These are phyloP conservation scores for Fusarium kyushuense DNA, from an alignment of 2,329 filamentous ascomycete species.

Conservation along the genomic window DNA sequence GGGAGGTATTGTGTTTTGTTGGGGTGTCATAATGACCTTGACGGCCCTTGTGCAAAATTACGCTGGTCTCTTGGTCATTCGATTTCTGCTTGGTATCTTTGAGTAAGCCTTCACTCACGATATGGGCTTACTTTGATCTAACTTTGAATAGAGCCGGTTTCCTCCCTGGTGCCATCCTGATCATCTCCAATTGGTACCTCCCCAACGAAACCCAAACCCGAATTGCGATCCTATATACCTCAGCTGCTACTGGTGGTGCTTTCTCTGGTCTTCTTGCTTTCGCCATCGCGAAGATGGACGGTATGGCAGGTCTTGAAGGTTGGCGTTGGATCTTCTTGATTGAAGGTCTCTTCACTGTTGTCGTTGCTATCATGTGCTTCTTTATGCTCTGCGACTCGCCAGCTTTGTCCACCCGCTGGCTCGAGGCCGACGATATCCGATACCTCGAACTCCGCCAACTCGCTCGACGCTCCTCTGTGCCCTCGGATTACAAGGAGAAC, in stretches of 20 bases:
- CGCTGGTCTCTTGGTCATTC: constrained; percentile 14
- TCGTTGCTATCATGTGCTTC: constrained; percentile 20
- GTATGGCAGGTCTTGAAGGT: constrained; percentile 20
- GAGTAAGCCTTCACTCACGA: neutral
- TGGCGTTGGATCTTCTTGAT: constrained; percentile 35
- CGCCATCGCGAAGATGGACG: constrained; percentile 32
- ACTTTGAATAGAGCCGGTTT: constrained; percentile 1
- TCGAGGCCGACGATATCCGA: constrained; percentile 17
- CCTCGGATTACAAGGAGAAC: constrained; percentile 19
- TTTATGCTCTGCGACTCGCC: constrained; percentile 19
- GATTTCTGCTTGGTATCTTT: constrained; percentile 18
- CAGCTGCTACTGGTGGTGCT: constrained; percentile 28
- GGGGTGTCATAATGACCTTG: constrained; percentile 21
- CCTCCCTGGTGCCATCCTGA: constrained; percentile 19
- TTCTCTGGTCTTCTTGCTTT: constrained; percentile 50
- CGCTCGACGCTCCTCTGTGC: neutral
- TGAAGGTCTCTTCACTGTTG: constrained; percentile 20
- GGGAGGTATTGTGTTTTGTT: constrained; percentile 19
- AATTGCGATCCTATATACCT: constrained; percentile 34
- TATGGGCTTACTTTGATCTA: accelerated
- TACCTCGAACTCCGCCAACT: constrained; percentile 22
- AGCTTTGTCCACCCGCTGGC: constrained; percentile 15
- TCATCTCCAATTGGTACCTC: constrained; percentile 34
- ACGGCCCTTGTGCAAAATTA: constrained; percentile 19
- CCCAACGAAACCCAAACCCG: constrained; percentile 29